A percentile compares a stretch with the other conserved stretches of the same genome.
Conservation (phyloP, 352 stramenopile species). For the Pythium plurisporium region DNA sequence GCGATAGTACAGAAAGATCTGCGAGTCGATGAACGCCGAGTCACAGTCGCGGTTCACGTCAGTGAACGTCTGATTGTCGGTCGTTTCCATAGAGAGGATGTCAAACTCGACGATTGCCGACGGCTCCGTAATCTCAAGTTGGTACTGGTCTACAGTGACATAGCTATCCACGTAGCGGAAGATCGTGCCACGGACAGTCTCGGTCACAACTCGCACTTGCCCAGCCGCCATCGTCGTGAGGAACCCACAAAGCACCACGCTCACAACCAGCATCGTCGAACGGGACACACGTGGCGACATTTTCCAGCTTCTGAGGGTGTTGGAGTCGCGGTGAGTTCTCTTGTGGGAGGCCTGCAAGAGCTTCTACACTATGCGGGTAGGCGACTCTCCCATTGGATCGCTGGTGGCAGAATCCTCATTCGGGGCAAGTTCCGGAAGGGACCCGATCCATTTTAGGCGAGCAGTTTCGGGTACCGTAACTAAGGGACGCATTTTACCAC, state of each 20-base stretch:
- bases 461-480: no score
- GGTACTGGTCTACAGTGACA: constrained; percentile 65
- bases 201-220: constrained; percentile 13
- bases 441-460: background rate
- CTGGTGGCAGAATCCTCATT: background rate
- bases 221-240: background rate
- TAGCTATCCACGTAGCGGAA: constrained; percentile 37
- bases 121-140: constrained; percentile 31
- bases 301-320: background rate
- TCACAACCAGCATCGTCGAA: background rate
- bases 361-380: background rate
- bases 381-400: background rate
- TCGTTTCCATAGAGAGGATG: constrained; percentile 60
- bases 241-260: background rate
- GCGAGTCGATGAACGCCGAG: constrained; percentile 67
- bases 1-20: constrained; percentile 43
- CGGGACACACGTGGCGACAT: background rate
- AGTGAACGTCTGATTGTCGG: constrained; percentile 36
- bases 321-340: background rate
- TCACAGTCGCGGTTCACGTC: constrained; percentile 72
- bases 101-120: constrained; percentile 58
- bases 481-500: background rate
- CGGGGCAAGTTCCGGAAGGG: constrained; percentile 6
- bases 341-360: background rate
- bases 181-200: constrained; percentile 51